Conservation (phyloP, 495 filamentous ascomycete genomes). For the Penicillium ochrochloron region DNA sequence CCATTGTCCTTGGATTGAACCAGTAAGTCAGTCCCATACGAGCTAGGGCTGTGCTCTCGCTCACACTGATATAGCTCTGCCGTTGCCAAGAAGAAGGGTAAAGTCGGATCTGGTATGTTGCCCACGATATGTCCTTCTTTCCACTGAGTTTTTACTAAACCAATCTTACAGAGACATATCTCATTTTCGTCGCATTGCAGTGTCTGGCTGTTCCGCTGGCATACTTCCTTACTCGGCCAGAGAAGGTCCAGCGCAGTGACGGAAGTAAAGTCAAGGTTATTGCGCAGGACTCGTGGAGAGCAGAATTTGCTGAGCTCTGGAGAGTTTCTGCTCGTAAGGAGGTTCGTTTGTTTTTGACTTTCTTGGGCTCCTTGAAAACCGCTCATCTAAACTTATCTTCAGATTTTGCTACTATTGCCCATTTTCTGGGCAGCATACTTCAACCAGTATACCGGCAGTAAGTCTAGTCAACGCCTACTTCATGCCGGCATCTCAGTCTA, state of each 20-base stretch:
- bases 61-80: conserved; percentile 23
- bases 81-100: conserved; percentile 30
- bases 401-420: conserved; percentile 40
- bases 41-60: conserved; percentile 26
- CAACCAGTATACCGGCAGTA: conserved; percentile 43
- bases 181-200: conserved; percentile 65
- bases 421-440: conserved; percentile 49
- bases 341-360: conserved; percentile 24
- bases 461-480: not conserved
- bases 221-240: conserved; percentile 56
- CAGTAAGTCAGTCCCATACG: conserved; percentile 25
- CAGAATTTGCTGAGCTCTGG: conserved; percentile 39
- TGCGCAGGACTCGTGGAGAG: conserved; percentile 47
- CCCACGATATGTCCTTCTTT: not conserved
- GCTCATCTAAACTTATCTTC: conserved; percentile 7
- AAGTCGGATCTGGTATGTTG: conserved; percentile 34
- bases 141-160: not conserved
- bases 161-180: conserved; percentile 45
- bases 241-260: conserved; percentile 59
- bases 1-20: conserved; percentile 66
- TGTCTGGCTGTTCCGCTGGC: conserved; percentile 57
- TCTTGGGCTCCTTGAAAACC: not conserved
- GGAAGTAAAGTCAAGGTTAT: conserved; percentile 56
- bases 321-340: conserved; percentile 31
- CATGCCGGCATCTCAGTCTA: not conserved